A percentile compares a stretch with the other conserved stretches of the same genome.
Conservation (phyloP, 768 basidiomycete genomes). For the Calocybe cyanea region DNA sequence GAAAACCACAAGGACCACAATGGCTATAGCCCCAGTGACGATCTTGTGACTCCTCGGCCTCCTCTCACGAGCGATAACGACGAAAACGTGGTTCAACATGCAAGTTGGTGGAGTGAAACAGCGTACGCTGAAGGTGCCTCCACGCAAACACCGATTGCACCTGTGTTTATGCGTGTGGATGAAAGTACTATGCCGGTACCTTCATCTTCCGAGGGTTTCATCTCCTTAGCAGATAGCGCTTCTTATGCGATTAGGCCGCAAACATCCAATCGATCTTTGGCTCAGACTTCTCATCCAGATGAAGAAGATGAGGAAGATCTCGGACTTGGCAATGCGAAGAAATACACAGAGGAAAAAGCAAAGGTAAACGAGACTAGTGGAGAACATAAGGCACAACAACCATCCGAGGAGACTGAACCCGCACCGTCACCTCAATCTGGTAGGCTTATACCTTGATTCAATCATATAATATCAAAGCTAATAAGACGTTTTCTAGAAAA, state of each 20-base stretch:
- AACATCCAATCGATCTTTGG: slow-evolving; percentile 16
- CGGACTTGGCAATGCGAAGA: slow-evolving; percentile 78
- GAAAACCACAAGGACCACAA: slow-evolving; percentile 33
- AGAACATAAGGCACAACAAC: slow-evolving; percentile 13
- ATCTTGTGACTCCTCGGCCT: slow-evolving; percentile 29
- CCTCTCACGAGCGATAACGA: slow-evolving; percentile 24
- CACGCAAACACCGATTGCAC: slow-evolving; percentile 61
- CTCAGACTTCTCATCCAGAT: slow-evolving; percentile 19
- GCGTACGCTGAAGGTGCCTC: slow-evolving; percentile 29
- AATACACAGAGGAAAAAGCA: slow-evolving; percentile 29
- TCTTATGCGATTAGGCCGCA: slow-evolving; percentile 36
- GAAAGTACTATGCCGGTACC: slow-evolving; percentile 34
- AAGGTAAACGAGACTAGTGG: slow-evolving; percentile 18
- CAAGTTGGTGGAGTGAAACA: slow-evolving; percentile 64
- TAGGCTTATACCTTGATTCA: slow-evolving; percentile 14
- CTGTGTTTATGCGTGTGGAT: slow-evolving; percentile 59
- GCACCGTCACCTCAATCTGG: slow-evolving; percentile 23
- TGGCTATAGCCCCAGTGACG: slow-evolving; percentile 28
- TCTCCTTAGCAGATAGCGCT: slow-evolving; percentile 76
- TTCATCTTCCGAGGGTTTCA: slow-evolving; percentile 57
- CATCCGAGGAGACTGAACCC: slow-evolving; percentile 8
- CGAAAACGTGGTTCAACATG: slow-evolving; percentile 35
- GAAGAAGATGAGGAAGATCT: slow-evolving; percentile 84
- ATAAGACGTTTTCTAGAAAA: slow-evolving; percentile 3
- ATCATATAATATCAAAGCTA: neutral